A percentile compares a stretch with the other conserved stretches of the same genome.
phyloP scores from a whole-genome alignment of 1,139 yeast genomes.

The Yamadazyma dushanensis region DNA sequence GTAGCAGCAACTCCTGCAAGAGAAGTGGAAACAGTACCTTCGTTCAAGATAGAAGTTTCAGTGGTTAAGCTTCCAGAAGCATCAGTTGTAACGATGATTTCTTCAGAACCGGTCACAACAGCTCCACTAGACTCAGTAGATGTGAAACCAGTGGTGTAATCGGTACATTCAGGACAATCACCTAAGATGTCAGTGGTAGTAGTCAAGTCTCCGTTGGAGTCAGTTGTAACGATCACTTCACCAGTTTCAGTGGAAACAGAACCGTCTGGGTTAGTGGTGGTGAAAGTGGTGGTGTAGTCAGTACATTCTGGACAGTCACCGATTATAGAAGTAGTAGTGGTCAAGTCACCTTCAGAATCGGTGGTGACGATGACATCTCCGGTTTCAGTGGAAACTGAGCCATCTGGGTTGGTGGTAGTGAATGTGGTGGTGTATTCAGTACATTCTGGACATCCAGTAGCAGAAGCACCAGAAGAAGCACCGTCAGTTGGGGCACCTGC shows the following conservation, averaged over 20 bases:
- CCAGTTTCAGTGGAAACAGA: conserved; percentile 5
- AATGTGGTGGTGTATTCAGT: conserved; percentile 17
- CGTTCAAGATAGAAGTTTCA: conserved; percentile 10
- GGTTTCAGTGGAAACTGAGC: conserved; percentile 7
- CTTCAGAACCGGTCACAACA: conserved; percentile 10
- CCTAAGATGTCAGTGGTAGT: conserved; percentile 8
- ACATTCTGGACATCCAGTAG: conserved; percentile 7
- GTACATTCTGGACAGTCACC: conserved; percentile 12
- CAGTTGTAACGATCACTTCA: conserved; percentile 10
- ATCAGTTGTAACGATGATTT: conserved; percentile 15
- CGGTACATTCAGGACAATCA: conserved; percentile 12
- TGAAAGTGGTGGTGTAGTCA: conserved; percentile 14
- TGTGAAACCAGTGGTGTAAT: conserved; percentile 10
- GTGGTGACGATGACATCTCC: conserved; percentile 12
- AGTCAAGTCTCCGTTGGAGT: conserved; percentile 8
- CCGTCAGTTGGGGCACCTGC: conserved; percentile 11
- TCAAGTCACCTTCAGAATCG: conserved; percentile 9
- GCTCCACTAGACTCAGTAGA: conserved; percentile 10
- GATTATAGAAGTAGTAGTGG: conserved; percentile 8
- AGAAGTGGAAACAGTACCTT: conserved; percentile 16
- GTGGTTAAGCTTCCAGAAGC: conserved; percentile 11
- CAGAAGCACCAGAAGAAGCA: conserved; percentile 1
- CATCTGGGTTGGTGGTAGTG: conserved; percentile 11
- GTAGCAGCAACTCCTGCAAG: conserved; percentile 19
- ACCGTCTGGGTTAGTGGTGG: conserved; percentile 9